Evolutionary conservation across 2,329 filamentous ascomycete genomes (phyloP), one percentile per base, ranked within the genome.

Genomic region (Metarhizium humberi): DNA sequence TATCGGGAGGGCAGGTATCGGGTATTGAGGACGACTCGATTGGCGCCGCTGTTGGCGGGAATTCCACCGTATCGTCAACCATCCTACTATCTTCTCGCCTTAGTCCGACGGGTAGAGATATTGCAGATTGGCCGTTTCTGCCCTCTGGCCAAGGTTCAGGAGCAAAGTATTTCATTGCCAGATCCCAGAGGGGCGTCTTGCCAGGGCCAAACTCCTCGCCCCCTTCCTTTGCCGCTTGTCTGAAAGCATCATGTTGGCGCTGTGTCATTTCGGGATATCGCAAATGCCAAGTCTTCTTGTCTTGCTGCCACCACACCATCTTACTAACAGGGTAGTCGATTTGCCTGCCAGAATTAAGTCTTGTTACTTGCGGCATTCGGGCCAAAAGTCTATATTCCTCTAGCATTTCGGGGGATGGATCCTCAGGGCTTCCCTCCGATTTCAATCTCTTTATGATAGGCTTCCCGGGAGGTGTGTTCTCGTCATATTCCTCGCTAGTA

Each of bases 241-340:
- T 69, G 65, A 84, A 85, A 2, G 76, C 78, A 38, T 78, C 74
- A 55, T 78, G 77, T 58, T 86, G 81, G 6, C 81, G 70, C 55
- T 80, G 76, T 0, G 78, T 84, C 80, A 86, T 85, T 58, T 82
- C 78, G 0, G 83, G 83, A 60, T 86, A 86, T 52, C 79, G 66
- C 4, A 84, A 71, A 59, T 86, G 83, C 75, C 81, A 84, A 1
- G 79, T 84, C 20, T 64, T 70, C 55, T 71, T 71, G 60, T 85
- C 77, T 48, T 73, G 71, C 50, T 78, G 75, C 83, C 83, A 86
- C 62, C 79, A 86, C 1, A 73, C 73, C 6, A 71, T 74, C 59
- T 85, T 84, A 60, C 75, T 72, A 13, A 83, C 75, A 4, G 79
- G 78, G 20, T 73, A 70, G 60, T 85, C 80, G 45, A 85, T 80